phyloP scores from a whole-genome alignment of 202 grass and related monocot genomes.

The Schoenoplectus triqueter region DNA sequence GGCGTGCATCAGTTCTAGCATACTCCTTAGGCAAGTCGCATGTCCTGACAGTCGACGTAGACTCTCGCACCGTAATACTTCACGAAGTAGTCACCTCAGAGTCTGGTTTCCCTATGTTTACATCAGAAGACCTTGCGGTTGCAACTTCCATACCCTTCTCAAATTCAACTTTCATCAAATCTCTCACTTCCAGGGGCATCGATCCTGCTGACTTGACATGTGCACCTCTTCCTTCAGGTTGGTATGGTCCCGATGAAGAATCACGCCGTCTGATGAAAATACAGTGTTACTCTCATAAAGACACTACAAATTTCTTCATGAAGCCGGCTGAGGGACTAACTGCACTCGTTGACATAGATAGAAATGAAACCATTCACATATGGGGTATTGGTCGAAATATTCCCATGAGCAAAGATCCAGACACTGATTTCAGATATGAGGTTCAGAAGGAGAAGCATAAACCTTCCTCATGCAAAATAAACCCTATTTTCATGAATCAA shows the following conservation, averaged over 20 bases:
- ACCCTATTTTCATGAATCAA: slow-evolving; percentile 43
- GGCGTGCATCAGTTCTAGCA: slow-evolving; percentile 61
- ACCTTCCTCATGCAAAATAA: slow-evolving; percentile 23
- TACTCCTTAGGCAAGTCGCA: slow-evolving; percentile 43
- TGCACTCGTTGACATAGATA: slow-evolving; percentile 62
- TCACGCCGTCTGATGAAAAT: slow-evolving; percentile 49
- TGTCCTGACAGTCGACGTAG: slow-evolving; percentile 50
- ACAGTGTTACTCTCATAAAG: slow-evolving; percentile 56
- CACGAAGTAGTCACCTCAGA: slow-evolving; percentile 48
- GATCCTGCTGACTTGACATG: slow-evolving; percentile 58
- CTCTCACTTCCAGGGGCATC: slow-evolving; percentile 37
- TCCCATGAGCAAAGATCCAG: slow-evolving; percentile 17
- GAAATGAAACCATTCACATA: background rate
- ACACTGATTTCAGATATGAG: slow-evolving; percentile 41
- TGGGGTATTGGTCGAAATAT: slow-evolving; percentile 20
- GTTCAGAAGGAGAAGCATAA: slow-evolving; percentile 32
- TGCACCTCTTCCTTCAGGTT: slow-evolving; percentile 46
- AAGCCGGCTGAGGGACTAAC: slow-evolving; percentile 64
- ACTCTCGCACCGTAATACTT: slow-evolving; percentile 29
- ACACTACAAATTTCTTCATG: slow-evolving; percentile 73
- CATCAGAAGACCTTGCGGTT: slow-evolving; percentile 53
- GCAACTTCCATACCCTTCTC: slow-evolving; percentile 49
- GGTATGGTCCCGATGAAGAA: slow-evolving; percentile 42
- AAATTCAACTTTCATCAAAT: slow-evolving; percentile 53
- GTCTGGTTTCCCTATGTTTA: slow-evolving; percentile 55